Evolutionary conservation across 2,329 filamentous ascomycete species (phyloP).

Genomic region (Cytospora paraplurivora): DNA sequence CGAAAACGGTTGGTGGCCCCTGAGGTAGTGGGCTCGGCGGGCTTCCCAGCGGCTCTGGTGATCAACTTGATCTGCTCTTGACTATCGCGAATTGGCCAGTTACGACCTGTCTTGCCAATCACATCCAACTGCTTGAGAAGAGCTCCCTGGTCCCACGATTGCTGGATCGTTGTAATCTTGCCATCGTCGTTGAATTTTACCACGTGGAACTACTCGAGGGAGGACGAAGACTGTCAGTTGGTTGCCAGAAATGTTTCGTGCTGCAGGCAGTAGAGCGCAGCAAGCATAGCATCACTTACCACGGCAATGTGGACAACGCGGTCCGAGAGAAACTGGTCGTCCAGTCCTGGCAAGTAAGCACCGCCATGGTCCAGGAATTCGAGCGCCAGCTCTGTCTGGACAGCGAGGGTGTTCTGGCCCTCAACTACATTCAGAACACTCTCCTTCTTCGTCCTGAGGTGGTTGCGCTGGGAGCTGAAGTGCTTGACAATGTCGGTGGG

Average conservation of each 20-base stretch:
- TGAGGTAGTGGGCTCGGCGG: constrained; percentile 34
- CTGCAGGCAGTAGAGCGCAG: constrained; percentile 1
- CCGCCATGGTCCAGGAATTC: constrained; percentile 83
- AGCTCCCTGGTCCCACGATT: constrained; percentile 93
- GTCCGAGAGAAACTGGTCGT: constrained; percentile 92
- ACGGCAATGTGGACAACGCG: constrained; percentile 77
- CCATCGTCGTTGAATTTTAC: constrained; percentile 76
- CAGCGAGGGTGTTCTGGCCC: constrained; percentile 65
- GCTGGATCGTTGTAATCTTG: constrained; percentile 84
- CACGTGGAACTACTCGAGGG: constrained; percentile 69
- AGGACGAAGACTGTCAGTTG: constrained; percentile 6
- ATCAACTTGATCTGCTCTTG: constrained; percentile 82
- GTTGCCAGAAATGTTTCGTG: background rate
- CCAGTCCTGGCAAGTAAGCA: constrained; percentile 82
- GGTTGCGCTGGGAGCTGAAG: constrained; percentile 67
- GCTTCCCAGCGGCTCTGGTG: constrained; percentile 48
- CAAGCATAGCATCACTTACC: constrained; percentile 57
- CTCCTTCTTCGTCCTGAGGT: constrained; percentile 82
- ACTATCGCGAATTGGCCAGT: constrained; percentile 92
- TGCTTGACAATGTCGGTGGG: constrained; percentile 81
- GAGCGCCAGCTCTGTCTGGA: constrained; percentile 80
- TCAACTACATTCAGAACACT: constrained; percentile 75
- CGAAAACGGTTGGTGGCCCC: constrained; percentile 49
- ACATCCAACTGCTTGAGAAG: constrained; percentile 92
- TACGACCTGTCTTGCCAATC: constrained; percentile 85